Percentiles rank a stretch among this genome's conserved stretches.
Conservation (phyloP, 2,329 filamentous ascomycete genomes). For the Uncinocarpus reesii region DNA sequence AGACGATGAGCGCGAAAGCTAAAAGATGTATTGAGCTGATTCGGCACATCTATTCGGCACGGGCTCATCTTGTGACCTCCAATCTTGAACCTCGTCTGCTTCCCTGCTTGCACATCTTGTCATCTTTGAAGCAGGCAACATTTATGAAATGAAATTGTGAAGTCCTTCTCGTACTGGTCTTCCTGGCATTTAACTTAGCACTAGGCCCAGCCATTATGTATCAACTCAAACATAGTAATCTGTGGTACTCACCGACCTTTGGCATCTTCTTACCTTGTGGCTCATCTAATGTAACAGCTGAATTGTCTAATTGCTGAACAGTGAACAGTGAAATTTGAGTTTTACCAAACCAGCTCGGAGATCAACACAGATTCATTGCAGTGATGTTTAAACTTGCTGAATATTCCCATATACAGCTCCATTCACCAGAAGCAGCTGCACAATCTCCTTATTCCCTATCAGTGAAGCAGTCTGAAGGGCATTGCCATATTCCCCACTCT, state of each 20-base stretch:
- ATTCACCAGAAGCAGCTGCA: too few relatives aligned
- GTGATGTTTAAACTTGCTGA: too few relatives aligned
- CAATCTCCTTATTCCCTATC: too few relatives aligned
- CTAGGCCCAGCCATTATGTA: not conserved
- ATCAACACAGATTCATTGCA: too few relatives aligned
- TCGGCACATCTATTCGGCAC: not conserved
- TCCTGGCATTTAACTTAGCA: not conserved
- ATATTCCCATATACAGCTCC: too few relatives aligned
- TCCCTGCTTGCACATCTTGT: not conserved
- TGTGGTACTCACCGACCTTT: not conserved
- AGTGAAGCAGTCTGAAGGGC: too few relatives aligned
- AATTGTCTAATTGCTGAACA: too few relatives aligned
- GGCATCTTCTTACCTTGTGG: too few relatives aligned
- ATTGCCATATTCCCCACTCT: too few relatives aligned
- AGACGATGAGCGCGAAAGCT: constrained; percentile 54
- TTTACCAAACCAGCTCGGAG: too few relatives aligned
- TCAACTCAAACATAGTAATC: not conserved
- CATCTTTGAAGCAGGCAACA: not conserved
- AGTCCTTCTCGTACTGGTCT: not conserved
- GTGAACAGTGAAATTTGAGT: too few relatives aligned
- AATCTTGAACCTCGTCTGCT: not conserved
- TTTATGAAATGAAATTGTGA: constrained; percentile 6
- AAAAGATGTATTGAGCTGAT: not conserved
- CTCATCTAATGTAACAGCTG: too few relatives aligned
- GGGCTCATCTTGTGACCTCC: not conserved